Conservation (phyloP, 2,329 filamentous ascomycete species). For the Pseudocercospora fijiensis region DNA sequence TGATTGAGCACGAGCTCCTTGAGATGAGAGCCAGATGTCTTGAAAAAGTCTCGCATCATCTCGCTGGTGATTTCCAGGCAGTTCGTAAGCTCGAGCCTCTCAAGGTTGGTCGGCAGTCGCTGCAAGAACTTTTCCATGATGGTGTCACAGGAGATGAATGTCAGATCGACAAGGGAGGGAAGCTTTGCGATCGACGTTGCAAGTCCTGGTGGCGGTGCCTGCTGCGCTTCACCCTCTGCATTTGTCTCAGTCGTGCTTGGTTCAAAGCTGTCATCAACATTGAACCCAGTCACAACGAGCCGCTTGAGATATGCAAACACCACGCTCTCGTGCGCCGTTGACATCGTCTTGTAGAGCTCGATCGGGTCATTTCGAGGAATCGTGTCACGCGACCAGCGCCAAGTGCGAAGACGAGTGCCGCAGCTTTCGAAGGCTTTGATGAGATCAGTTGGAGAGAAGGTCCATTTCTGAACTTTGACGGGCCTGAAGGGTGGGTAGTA, state of each 20-base stretch:
- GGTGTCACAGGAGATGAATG: slow-evolving; percentile 72
- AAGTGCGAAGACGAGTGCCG: slow-evolving; percentile 49
- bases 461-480: slow-evolving; percentile 59
- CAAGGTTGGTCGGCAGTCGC: slow-evolving; percentile 64
- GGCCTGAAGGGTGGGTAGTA: slow-evolving; percentile 68
- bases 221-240: background rate
- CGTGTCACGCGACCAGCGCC: slow-evolving; percentile 53
- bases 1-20: slow-evolving; percentile 69
- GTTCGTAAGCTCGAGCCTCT: slow-evolving; percentile 71
- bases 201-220: slow-evolving; percentile 25
- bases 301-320: slow-evolving; percentile 57
- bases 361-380: slow-evolving; percentile 23
- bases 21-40: slow-evolving; percentile 65
- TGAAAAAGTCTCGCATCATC: slow-evolving; percentile 64
- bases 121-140: slow-evolving; percentile 68
- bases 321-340: slow-evolving; percentile 39
- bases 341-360: slow-evolving; percentile 32
- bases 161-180: slow-evolving; percentile 63
- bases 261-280: slow-evolving; percentile 32
- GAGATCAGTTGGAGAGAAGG: slow-evolving; percentile 61
- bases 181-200: slow-evolving; percentile 58
- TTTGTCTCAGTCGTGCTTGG: slow-evolving; percentile 19
- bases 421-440: slow-evolving; percentile 62
- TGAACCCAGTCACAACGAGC: slow-evolving; percentile 55
- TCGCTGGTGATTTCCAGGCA: slow-evolving; percentile 73